These are phyloP conservation scores for Kazachstania taianensis DNA, from an alignment of 805 yeast species.

Conservation along the genomic window DNA sequence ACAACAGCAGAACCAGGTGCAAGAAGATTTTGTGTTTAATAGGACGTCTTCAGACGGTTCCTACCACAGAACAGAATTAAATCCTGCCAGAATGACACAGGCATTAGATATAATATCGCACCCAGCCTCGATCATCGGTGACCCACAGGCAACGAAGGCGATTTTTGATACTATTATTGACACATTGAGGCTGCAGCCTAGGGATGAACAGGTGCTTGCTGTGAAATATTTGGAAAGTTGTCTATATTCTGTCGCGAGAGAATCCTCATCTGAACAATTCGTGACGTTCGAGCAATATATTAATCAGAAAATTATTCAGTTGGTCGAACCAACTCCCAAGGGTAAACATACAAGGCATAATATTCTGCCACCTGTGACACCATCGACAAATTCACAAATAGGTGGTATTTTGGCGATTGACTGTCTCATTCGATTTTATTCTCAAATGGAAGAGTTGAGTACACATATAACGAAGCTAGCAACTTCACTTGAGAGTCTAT, in stretches of 20 bases:
- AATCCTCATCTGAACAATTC: conserved; percentile 66
- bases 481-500: conserved; percentile 62
- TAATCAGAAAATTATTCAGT: conserved; percentile 70
- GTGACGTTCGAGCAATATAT: conserved; percentile 69
- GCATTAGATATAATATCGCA: too few species aligned
- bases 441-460: conserved; percentile 68
- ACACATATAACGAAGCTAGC: conserved; percentile 77
- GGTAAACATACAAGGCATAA: too few species aligned
- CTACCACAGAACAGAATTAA: too few species aligned
- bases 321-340: conserved; percentile 59
- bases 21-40: too few species aligned
- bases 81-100: too few species aligned
- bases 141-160: conserved; percentile 4
- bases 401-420: conserved; percentile 90
- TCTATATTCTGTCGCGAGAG: conserved; percentile 61
- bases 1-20: too few species aligned
- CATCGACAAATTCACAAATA: conserved; percentile 50
- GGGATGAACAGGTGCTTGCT: conserved; percentile 32
- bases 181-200: conserved; percentile 23
- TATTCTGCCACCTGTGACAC: too few species aligned
- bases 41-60: too few species aligned
- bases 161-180: conserved; percentile 27
- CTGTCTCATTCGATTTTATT: conserved; percentile 69
- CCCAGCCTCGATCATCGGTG: neutral
- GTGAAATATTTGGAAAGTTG: conserved; percentile 58